A percentile compares a stretch with the other conserved stretches of the same genome.
These are phyloP conservation scores for Grosmannia huntii DNA, from an alignment of 2,329 filamentous ascomycete genomes.

Conservation along the genomic window DNA sequence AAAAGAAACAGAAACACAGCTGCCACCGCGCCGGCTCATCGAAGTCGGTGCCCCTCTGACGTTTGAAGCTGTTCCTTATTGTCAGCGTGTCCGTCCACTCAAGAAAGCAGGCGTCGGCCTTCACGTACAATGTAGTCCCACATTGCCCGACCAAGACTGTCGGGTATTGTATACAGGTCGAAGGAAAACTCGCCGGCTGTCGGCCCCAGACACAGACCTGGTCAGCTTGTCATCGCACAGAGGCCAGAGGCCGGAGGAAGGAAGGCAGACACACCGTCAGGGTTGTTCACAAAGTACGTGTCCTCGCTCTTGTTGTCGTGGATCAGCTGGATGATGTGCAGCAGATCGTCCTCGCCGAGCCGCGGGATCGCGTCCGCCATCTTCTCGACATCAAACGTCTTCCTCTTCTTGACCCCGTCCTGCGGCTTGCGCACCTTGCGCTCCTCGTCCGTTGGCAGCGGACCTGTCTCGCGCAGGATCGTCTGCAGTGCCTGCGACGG, in stretches of 20 bases:
- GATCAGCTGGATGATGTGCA: slow-evolving; percentile 94
- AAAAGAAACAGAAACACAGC: not conserved
- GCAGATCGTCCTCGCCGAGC: slow-evolving; percentile 80
- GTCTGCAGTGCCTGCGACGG: slow-evolving; percentile 76
- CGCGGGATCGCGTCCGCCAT: slow-evolving; percentile 83
- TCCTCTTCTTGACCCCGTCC: slow-evolving; percentile 64
- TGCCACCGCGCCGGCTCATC: not conserved
- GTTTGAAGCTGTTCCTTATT: slow-evolving; percentile 2
- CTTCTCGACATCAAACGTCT: slow-evolving; percentile 80
- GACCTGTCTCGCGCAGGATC: slow-evolving; percentile 68
- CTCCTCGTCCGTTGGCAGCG: slow-evolving; percentile 64
- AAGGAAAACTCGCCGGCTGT: slow-evolving; percentile 92
- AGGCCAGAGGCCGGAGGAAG: not conserved
- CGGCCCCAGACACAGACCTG: not conserved
- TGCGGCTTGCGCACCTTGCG: slow-evolving; percentile 52
- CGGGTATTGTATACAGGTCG: slow-evolving; percentile 93
- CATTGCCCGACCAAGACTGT: slow-evolving; percentile 77
- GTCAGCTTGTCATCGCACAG: not conserved
- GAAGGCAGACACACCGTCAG: slow-evolving; percentile 53
- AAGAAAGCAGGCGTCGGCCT: not conserved
- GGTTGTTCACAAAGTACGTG: slow-evolving; percentile 93
- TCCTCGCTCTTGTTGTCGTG: slow-evolving; percentile 92
- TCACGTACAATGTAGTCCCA: slow-evolving; percentile 66
- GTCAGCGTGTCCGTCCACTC: not conserved
- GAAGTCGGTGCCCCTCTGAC: slow-evolving; percentile 5